These are phyloP conservation scores for Alternaria metachromatica DNA, from an alignment of 2,329 filamentous ascomycete species.

Conservation along the genomic window DNA sequence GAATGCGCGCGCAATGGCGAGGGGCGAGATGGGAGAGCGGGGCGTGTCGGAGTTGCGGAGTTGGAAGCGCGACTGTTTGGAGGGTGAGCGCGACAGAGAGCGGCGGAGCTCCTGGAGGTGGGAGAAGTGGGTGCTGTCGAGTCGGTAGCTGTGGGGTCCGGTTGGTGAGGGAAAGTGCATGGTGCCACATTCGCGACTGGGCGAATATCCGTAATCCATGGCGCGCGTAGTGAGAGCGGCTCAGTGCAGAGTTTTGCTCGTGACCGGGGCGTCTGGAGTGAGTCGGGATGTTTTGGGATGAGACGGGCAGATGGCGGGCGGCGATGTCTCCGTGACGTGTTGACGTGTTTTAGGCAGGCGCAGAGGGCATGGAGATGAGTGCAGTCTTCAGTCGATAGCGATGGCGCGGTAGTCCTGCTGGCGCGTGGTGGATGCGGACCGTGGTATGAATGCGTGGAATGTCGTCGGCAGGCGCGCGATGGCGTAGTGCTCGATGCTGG, in stretches of 20 bases:
- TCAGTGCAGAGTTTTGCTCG: constrained; percentile 3
- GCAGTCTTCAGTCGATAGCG: constrained; percentile 36
- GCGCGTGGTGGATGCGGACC: constrained; percentile 13
- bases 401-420: constrained; percentile 25
- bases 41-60: constrained; percentile 60
- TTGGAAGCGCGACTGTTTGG: constrained; percentile 75
- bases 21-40: constrained; percentile 52
- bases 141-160: constrained; percentile 70
- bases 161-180: constrained; percentile 88
- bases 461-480: constrained; percentile 25
- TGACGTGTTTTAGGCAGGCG: constrained; percentile 19
- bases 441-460: constrained; percentile 41
- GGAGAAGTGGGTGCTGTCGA: constrained; percentile 73
- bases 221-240: constrained; percentile 11
- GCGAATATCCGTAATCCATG: constrained; percentile 60
- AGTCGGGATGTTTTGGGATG: constrained; percentile 10
- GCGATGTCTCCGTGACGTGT: constrained; percentile 9
- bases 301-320: constrained; percentile 19
- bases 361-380: constrained; percentile 30
- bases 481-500: constrained; percentile 24
- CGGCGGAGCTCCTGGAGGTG: constrained; percentile 83
- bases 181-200: constrained; percentile 70
- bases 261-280: constrained; percentile 1
- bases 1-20: constrained; percentile 53
- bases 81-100: constrained; percentile 91